phyloP scores from a whole-genome alignment of 169 alveolate species.

The Miamiensis avidus region DNA sequence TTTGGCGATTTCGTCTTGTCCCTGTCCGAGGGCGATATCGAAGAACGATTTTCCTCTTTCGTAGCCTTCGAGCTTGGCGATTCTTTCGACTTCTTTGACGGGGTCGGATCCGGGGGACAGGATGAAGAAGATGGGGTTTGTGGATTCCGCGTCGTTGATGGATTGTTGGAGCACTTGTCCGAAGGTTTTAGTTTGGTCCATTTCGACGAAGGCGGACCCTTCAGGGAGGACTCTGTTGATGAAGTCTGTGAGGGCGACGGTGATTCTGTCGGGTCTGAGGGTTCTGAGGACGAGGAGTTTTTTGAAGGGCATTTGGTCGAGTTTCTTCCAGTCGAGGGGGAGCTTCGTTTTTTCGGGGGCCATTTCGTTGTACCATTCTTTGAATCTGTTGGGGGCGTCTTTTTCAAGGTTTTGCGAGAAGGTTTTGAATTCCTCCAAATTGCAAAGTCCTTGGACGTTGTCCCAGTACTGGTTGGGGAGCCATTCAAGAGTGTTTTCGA shows the following conservation, averaged over 20 bases:
- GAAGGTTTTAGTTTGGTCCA: conserved; percentile 91
- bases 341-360: conserved; percentile 94
- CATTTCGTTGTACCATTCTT: conserved; percentile 96
- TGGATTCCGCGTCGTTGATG: conserved; percentile 88
- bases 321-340: conserved; percentile 96
- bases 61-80: conserved; percentile 86
- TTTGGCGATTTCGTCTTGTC: conserved; percentile 93
- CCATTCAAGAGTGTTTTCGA: conserved; percentile 95
- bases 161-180: conserved; percentile 85
- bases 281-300: conserved; percentile 93
- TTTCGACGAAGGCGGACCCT: conserved; percentile 93
- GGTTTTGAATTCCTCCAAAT: conserved; percentile 91
- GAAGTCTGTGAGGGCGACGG: conserved; percentile 91
- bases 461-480: conserved; percentile 93
- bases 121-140: conserved; percentile 95
- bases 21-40: conserved; percentile 95
- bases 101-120: conserved; percentile 97
- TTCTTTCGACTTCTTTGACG: conserved; percentile 89
- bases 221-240: conserved; percentile 92
- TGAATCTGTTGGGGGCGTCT: conserved; percentile 95
- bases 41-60: conserved; percentile 87
- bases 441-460: conserved; percentile 88
- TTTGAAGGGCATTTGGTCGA: conserved; percentile 92
- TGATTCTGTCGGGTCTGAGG: conserved; percentile 95
- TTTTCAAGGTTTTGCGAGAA: conserved; percentile 92